Base-by-base conservation (phyloP, 208 protist genomes). In the Leishmania amazonensis region DNA sequence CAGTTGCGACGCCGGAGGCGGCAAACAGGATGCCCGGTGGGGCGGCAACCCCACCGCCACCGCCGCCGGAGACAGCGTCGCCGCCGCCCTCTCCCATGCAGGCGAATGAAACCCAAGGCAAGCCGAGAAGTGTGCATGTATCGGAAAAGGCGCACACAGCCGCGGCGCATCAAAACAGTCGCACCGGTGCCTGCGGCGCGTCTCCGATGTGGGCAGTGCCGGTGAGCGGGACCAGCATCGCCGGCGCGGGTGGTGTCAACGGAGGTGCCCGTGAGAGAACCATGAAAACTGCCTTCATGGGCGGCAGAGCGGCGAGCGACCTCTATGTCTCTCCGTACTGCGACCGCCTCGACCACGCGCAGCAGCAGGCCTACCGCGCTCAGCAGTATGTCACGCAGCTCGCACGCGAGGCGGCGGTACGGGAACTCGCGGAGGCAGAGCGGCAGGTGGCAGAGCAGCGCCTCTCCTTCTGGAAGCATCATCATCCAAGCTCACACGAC, bases 391-490 rank as follows among this genome's bases (percentile, higher is more conserved):
- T 74, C 21, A 76, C 71, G 38, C 81, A 89, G 38, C 73, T 95
- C 8, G 87, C 87, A 40, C 87, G 88, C 19, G 89, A 91, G 60
- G 81, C 86, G 24, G 89, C 89, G 9, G 75, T 93, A 42, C 86
- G 91, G 31, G 88, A 92, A 49, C 67, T 90, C 53, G 90, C 90
- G 5, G 80, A 85, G 58, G 60, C 80, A 11, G 90, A 93, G 42
- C 75, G 87, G 49, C 81, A 78, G 45, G 68, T 85, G 4, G 81
- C 83, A 0, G 88, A 91, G 75, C 75, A 89, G 74, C 85, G 88
- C 15, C 85, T 91, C n/a, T 35, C 40, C n/a, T 62, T 62, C 15
- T 62, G 40, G 42, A 53, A 57, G 40, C 53, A 77, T 53, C n/a
- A 28, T 19, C 70, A 57, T 65, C 60, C 28, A 83, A 58, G 5